phyloP scores from a whole-genome alignment of 2,329 filamentous ascomycete genomes.

The Aspergillus fijiensis region DNA sequence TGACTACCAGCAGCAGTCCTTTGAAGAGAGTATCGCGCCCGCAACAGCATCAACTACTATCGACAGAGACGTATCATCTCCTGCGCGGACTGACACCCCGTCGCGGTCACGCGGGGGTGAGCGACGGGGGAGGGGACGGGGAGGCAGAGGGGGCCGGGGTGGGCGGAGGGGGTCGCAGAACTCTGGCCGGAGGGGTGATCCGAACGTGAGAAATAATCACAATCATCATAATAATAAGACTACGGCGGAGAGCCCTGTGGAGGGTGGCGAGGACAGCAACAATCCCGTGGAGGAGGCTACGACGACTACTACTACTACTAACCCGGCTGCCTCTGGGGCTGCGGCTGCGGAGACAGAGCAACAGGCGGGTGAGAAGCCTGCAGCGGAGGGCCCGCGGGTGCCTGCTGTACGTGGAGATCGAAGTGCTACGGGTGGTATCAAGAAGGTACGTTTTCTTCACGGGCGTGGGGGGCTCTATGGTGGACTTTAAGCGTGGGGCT shows the following conservation, averaged over 20 bases:
- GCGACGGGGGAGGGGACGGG: slow-evolving; percentile 31
- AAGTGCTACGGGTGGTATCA: slow-evolving; percentile 53
- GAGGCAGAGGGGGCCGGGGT: slow-evolving; percentile 27
- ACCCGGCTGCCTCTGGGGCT: slow-evolving; percentile 10
- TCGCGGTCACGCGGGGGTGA: slow-evolving; percentile 32
- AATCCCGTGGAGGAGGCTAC: slow-evolving; percentile 15
- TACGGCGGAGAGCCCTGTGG: not conserved
- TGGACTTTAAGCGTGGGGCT: too few species aligned
- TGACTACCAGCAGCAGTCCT: not conserved
- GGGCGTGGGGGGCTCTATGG: too few species aligned
- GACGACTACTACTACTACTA: not conserved
- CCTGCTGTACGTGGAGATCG: slow-evolving; percentile 56
- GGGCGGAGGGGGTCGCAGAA: slow-evolving; percentile 19
- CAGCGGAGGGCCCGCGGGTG: slow-evolving; percentile 29
- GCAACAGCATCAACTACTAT: slow-evolving; percentile 10
- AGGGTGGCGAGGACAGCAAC: slow-evolving; percentile 16
- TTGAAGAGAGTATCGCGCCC: not conserved
- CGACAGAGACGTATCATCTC: slow-evolving; percentile 15
- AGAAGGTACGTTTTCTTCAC: slow-evolving; percentile 36
- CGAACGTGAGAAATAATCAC: slow-evolving; percentile 17
- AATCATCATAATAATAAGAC: not conserved
- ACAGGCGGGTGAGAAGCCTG: slow-evolving; percentile 9
- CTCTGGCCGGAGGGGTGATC: slow-evolving; percentile 21
- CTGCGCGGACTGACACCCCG: slow-evolving; percentile 25
- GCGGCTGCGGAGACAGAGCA: slow-evolving; percentile 17